Evolutionary conservation across 768 basidiomycete genomes (phyloP), one percentile per base, ranked within the genome.

Genomic region (Xerocomellus dryophilus): DNA sequence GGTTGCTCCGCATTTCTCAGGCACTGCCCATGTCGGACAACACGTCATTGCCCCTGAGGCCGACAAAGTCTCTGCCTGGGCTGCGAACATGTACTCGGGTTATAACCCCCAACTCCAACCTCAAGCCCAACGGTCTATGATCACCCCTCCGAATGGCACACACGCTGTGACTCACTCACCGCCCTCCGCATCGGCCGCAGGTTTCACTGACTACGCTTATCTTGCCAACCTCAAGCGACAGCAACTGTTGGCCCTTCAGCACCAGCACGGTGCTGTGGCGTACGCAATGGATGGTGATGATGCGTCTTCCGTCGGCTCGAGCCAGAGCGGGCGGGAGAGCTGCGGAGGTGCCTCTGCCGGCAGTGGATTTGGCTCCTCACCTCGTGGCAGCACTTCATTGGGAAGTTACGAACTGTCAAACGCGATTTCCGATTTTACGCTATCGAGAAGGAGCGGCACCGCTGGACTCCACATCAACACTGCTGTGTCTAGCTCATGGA

Each of bases 101-200:
- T 64, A 67, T 58, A 63, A 62, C 21, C 0, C 61, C 17, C 66
- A 56, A 42, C 50, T 50, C 31, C 71, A 65, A 23, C 52, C 66
- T 48, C 70, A 67, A n/a, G 59, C 71, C 0, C 75, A 74, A 35
- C 67, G 71, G 2, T 56, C 61, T 43, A 66, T 77, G 48, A 73
- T 77, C 59, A 77, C 78, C 4, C 75, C 79, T 35, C 74, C 79
- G 20, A 69, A 74, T 7, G 64, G 67, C 11, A 66, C 75, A 20
- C 78, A 78, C 56, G 69, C 35, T 44, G 48, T 50, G 70, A 38
- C 65, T 71, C 51, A 65, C 12, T 47, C 57, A 1, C 34, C 58
- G 1, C 35, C 67, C 6, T 43, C 65, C 0, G 43, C 56, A 18
- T 20, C 59, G 20, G 51, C 54, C 11, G 48, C 59, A 3, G 58